Conservation (phyloP, 208 protist species). For the Porcisia hertigi region DNA sequence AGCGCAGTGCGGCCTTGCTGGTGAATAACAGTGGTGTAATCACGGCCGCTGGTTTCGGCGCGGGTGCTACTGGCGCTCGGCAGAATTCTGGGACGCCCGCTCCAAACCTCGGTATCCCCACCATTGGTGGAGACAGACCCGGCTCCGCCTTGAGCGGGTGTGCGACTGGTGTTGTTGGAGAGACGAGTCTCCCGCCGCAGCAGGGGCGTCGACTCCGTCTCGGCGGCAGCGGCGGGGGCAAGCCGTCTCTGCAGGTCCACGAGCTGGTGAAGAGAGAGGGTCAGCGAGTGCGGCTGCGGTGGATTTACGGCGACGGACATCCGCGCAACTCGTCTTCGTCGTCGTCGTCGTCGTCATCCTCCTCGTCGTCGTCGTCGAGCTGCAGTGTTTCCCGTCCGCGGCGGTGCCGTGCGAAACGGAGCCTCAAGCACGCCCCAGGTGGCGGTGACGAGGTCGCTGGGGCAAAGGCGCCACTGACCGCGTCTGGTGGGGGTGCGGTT, state of each 20-base stretch:
- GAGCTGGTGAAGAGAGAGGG: conserved; percentile 29
- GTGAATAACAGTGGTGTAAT: background rate
- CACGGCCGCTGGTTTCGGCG: background rate
- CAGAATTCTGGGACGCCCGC: background rate
- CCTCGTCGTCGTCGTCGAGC: conserved; percentile 2
- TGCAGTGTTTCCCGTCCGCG: background rate
- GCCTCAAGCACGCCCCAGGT: background rate
- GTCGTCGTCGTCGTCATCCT: conserved; percentile 12
- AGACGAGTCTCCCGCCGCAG: background rate
- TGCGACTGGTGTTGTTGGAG: background rate
- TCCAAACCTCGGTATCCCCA: background rate
- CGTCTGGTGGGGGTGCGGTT: background rate
- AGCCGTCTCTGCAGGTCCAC: conserved; percentile 24
- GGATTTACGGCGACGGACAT: conserved; percentile 24
- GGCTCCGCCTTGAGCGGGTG: background rate
- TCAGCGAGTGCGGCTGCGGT: conserved; percentile 32
- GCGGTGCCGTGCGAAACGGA: background rate
- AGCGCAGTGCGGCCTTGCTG: conserved; percentile 1
- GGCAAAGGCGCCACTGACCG: background rate
- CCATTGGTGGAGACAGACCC: background rate
- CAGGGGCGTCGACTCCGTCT: conserved; percentile 16
- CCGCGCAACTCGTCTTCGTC: conserved; percentile 12
- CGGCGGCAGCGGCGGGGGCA: conserved; percentile 2
- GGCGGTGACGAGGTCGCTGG: background rate
- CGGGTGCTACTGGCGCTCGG: background rate